Evolutionary conservation across 768 basidiomycete genomes (phyloP), one percentile per base, ranked within the genome.

Genomic region (Kwoniella europaea): DNA sequence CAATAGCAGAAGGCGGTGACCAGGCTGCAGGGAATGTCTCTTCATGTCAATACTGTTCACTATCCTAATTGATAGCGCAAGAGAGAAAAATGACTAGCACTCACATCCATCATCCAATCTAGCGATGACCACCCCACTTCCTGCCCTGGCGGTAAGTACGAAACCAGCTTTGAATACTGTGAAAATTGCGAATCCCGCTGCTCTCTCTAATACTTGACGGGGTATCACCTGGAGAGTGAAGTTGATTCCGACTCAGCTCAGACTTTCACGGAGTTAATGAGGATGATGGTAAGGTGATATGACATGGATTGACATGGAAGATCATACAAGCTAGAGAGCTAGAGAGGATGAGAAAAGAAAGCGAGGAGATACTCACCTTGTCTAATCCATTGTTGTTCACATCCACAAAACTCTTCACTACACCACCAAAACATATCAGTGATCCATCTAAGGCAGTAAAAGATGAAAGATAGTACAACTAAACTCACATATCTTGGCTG

Each of bases 1-100:
- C 95, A 56, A 99, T 96, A 2, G 96, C 97, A 80, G 91, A 92
- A 3, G 97, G 97, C 20, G 94, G 90, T 44, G 92, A 93, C 95
- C 95, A 99, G 46, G 88, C 91, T 94, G 70, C 67, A 52, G 9
- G 10, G 18, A n/a, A 61, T 44, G 12, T 22, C 16, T 59, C 15
- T 13, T 24, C 24, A 50, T 53, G 9, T 35, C 35, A 35, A 35
- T 35, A 35, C 35, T 35, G 35, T 35, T 1, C 35, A 35, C 35
- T 35, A 35, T 35, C 6, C 35, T 7, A 6, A 1, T 0, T 6
- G 5, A 35, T 35, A 35, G 35, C 35, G 35, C 35, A 35, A 35
- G 35, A 35, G 35, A 35, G 35, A 35, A 35, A 35, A 9, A 35
- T 35, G 35, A 35, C 35, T 35, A 35, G 35, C 24, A 86, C 93